Conservation (phyloP, 2,329 filamentous ascomycete species). For the Pseudogymnoascus pannorum region DNA sequence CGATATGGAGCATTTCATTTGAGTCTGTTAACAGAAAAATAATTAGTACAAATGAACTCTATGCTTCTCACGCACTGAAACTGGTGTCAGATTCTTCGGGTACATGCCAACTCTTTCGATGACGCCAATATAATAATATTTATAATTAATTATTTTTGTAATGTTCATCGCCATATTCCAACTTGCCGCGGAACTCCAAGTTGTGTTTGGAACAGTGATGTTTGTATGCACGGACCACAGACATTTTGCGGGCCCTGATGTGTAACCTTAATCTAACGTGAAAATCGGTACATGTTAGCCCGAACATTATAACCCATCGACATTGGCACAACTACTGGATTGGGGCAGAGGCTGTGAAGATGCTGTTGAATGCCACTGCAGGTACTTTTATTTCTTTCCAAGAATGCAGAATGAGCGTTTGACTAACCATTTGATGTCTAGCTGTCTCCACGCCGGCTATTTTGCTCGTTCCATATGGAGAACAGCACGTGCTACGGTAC, state of each 20-base stretch:
- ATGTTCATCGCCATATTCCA: too few species aligned
- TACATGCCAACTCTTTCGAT: too few species aligned
- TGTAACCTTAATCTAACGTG: background rate
- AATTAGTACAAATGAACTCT: too few species aligned
- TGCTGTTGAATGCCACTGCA: conserved; percentile 29
- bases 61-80: too few species aligned
- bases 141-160: too few species aligned
- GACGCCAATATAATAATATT: too few species aligned
- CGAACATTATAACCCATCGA: background rate
- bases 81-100: too few species aligned
- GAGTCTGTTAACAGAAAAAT: background rate
- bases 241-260: background rate
- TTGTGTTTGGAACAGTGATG: too few species aligned
- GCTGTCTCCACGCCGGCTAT: conserved; percentile 59
- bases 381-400: conserved; percentile 18
- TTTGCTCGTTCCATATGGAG: conserved; percentile 77
- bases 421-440: conserved; percentile 32
- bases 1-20: background rate
- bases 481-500: conserved; percentile 74
- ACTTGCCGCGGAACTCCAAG: too few species aligned
- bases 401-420: background rate
- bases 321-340: background rate
- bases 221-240: background rate
- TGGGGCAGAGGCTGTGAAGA: conserved; percentile 13
- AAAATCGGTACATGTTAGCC: background rate